Base-by-base conservation (phyloP, 306 rosid species). In the Dryas alaskensis region DNA sequence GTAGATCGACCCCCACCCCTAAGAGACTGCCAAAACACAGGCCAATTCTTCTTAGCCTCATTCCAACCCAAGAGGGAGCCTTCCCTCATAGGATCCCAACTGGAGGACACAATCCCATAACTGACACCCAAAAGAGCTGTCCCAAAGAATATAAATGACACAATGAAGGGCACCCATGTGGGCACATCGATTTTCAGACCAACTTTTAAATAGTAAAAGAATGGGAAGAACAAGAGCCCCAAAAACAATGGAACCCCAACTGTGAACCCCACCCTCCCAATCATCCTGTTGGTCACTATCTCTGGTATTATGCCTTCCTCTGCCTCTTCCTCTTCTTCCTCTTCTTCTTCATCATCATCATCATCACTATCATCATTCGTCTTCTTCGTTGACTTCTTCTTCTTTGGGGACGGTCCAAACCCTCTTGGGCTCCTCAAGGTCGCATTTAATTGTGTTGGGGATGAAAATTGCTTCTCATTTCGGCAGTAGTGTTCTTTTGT, bases 71-170 rank as follows among this genome's bases (percentile, higher is more conserved):
- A 71, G 49, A 89, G 70, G 4, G 93, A 82, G 1, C 92, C 96
- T 78, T 84, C 91, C 75, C 91, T 89, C 54, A 83, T 10, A 16
- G 96, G 98, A 75, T 86, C 93, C 97, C 97, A 90, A 64, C 97
- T 91, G 39, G 96, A 81, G 81, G 98, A 93, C 74, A 89, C 98
- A 81, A 91, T 93, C 74, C 97, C 98, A 80, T 93, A 93, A 78
- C 98, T 93, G 55, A 93, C 97, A 4, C 97, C 98, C 50, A 86
- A 73, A n/a, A 93, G 72, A 9, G 97, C 97, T 44, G 98, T 86
- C 31, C 96, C 98, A 76, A 88, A 91, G 91, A 91, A 93, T 62
- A 91, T 64, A 82, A 91, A 91, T 17, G 97, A 93, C 43, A 89
- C 92, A 44, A 88, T 87, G 84, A 91, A 88, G 39, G 98, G 97